phyloP scores from a whole-genome alignment of 768 basidiomycete genomes.

The Mycena alexandri region DNA sequence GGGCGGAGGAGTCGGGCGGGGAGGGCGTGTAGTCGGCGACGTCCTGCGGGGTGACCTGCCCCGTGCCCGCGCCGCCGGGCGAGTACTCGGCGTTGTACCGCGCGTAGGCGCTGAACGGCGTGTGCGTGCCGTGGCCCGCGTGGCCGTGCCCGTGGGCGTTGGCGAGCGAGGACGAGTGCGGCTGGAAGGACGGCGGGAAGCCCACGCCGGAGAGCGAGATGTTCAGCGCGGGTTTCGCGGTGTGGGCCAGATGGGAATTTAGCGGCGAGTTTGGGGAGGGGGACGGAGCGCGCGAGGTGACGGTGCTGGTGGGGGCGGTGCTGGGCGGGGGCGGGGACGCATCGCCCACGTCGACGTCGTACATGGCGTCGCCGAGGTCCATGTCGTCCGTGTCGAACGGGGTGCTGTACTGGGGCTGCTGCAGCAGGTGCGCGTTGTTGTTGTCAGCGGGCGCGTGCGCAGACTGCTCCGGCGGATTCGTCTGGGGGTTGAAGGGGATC shows the following conservation, averaged over 20 bases:
- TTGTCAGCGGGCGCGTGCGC: conserved; percentile 38
- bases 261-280: conserved; percentile 7
- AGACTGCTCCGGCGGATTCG: conserved; percentile 49
- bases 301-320: conserved; percentile 36
- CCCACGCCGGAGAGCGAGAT: conserved; percentile 31
- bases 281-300: conserved; percentile 36
- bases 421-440: conserved; percentile 48
- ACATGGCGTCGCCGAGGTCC: conserved; percentile 69
- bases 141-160: too few relatives aligned
- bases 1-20: background rate
- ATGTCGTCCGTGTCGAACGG: conserved; percentile 84
- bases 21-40: conserved; percentile 20
- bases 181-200: conserved; percentile 24
- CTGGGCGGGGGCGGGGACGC: conserved; percentile 44
- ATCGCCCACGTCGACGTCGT: conserved; percentile 23
- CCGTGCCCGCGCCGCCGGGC: conserved; percentile 12
- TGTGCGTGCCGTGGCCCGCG: too few relatives aligned
- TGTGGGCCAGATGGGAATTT: conserved; percentile 20
- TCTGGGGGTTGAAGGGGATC: conserved; percentile 60
- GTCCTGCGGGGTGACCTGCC: conserved; percentile 17
- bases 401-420: conserved; percentile 50
- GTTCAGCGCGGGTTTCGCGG: conserved; percentile 37
- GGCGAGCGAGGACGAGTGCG: too few relatives aligned
- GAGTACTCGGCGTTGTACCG: conserved; percentile 32
- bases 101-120: conserved; percentile 29